Evolutionary conservation across 768 basidiomycete species (phyloP), one percentile per base, ranked within the genome.

Genomic region (Coprinopsis marcescibilis): DNA sequence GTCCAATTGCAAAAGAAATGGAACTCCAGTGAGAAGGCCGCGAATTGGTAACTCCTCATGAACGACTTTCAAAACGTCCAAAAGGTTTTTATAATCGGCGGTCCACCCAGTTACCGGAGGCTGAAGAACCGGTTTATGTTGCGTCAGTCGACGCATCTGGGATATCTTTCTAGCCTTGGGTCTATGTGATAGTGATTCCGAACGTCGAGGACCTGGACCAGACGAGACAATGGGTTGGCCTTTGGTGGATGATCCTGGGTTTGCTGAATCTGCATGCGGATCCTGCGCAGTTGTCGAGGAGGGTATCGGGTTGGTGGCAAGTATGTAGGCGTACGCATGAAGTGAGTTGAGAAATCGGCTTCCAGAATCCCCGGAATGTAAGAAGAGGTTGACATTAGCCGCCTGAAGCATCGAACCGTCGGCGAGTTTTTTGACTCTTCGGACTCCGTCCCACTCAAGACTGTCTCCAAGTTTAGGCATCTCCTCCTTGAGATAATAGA

Each of bases 1-100:
- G 21, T 88, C 78, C 41, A 95, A 62, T 1, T 87, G 81, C n/a
- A 89, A 59, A 21, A 96, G 63, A 89, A 96, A 92, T 3, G 93
- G 92, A 26, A 89, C 65, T 17, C 90, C 88, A 2, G 81, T 80
- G 14, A 92, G 65, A 32, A 95, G 55, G 2, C 81, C 85, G 33
- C 84, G 78, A 21, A 84, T 65, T 1, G 93, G 91, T n/a, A 89
- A 62, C 41, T 83, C 73, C 51, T 83, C 71, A 41, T 90, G 83
- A 21, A 89, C 70, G 2, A 77, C 74, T 4, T 69, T 72, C 29
- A 95, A 72, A 24, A 92, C 73, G 35, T 77, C 72, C 33, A 85
- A 67, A 25, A 91, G 76, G 56, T 81, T 78, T 7, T 78, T 71
- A 59, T 89, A 90, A 56, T 95, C 93, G 29, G 81, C 79, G 13